Percentiles rank a stretch among this genome's conserved stretches.
Conservation (phyloP, 2,329 filamentous ascomycete species). For the Nannizzia gypsea region DNA sequence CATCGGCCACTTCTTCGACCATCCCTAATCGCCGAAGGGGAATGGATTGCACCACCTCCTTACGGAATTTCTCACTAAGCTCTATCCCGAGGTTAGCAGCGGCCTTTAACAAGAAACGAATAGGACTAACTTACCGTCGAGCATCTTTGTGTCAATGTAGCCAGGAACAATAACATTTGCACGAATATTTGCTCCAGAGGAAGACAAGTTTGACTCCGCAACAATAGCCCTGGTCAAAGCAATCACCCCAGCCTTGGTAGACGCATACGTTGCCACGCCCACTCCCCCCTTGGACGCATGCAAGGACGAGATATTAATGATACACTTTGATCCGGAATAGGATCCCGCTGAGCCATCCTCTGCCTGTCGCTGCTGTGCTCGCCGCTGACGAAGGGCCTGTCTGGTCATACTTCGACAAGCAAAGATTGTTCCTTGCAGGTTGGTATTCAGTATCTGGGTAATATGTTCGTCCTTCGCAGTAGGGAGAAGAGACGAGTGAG, state of each 20-base stretch:
- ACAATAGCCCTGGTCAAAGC: constrained; percentile 39
- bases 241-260: constrained; percentile 68
- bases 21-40: constrained; percentile 56
- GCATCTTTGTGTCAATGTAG: constrained; percentile 75
- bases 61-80: constrained; percentile 28
- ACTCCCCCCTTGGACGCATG: constrained; percentile 55
- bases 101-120: background rate
- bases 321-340: constrained; percentile 48
- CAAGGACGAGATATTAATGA: constrained; percentile 72
- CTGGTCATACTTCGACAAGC: constrained; percentile 30
- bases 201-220: constrained; percentile 39
- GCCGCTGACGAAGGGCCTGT: constrained; percentile 22
- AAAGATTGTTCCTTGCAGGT: constrained; percentile 44
- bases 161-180: constrained; percentile 74
- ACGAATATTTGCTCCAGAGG: constrained; percentile 54
- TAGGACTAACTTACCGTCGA: constrained; percentile 44
- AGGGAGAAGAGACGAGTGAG: constrained; percentile 53
- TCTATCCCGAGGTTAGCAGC: constrained; percentile 22
- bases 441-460: constrained; percentile 52
- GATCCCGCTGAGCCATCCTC: constrained; percentile 41
- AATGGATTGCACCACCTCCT: constrained; percentile 38
- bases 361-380: constrained; percentile 17
- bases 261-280: constrained; percentile 63
- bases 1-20: constrained; percentile 65
- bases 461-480: constrained; percentile 42